Conservation (phyloP, 208 protist species). For the Wallacemonas sp. region DNA sequence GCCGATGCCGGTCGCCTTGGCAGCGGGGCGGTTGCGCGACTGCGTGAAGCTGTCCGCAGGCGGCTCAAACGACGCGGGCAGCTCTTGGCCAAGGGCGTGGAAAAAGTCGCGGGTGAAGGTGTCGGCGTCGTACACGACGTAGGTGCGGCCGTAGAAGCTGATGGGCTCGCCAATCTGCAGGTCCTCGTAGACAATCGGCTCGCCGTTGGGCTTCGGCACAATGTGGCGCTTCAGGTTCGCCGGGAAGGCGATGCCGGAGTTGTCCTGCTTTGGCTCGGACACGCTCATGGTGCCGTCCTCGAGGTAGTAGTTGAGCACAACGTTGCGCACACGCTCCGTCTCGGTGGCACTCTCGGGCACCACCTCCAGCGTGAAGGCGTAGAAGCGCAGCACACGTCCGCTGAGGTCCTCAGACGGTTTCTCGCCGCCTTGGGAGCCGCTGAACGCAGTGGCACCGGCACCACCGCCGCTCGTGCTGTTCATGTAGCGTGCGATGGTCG, state of each 20-base stretch:
- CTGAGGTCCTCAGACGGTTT: conserved; percentile 45
- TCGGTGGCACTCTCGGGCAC: conserved; percentile 95
- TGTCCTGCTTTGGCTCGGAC: conserved; percentile 91
- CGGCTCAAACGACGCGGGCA: conserved; percentile 45
- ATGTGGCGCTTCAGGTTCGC: conserved; percentile 92
- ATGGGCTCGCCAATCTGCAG: conserved; percentile 91
- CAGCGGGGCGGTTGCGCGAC: conserved; percentile 39
- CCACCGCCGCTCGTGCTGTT: conserved; percentile 10
- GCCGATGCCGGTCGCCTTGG: conserved; percentile 75
- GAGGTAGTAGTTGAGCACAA: conserved; percentile 93
- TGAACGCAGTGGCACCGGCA: conserved; percentile 7
- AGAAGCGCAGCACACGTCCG: conserved; percentile 93
- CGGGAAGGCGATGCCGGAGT: conserved; percentile 95
- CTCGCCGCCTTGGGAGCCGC: conserved; percentile 6
- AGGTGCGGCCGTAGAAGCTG: conserved; percentile 93
- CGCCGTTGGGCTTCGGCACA: conserved; percentile 74
- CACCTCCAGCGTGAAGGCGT: conserved; percentile 93
- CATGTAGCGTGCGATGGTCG: conserved; percentile 32
- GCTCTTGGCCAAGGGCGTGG: conserved; percentile 50
- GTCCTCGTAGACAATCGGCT: conserved; percentile 74
- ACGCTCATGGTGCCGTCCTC: conserved; percentile 97
- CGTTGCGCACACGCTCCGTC: conserved; percentile 87
- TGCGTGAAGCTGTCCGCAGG: conserved; percentile 81
- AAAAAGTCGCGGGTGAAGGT: conserved; percentile 93
- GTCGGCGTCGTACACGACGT: conserved; percentile 94